Percentiles rank a stretch among this genome's conserved stretches.
These are phyloP conservation scores for Physcia stellaris DNA, from an alignment of 495 filamentous ascomycete genomes.

Conservation along the genomic window DNA sequence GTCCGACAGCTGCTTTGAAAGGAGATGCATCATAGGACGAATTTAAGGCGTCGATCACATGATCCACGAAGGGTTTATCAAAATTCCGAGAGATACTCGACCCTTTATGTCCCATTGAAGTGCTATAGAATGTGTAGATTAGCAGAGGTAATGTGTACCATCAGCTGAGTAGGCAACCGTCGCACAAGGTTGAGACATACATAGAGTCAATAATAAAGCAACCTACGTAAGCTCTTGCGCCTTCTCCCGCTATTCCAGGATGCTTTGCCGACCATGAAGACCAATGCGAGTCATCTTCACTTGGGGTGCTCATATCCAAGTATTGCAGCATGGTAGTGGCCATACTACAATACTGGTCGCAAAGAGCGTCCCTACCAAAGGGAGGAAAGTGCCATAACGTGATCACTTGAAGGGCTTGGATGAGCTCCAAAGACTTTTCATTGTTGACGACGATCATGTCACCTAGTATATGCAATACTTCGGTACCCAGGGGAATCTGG, in stretches of 20 bases:
- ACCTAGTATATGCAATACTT: conserved; percentile 59
- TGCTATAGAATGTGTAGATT: no score
- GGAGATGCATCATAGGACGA: no score
- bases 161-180: neutral
- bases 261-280: conserved; percentile 31
- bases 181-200: conserved; percentile 19
- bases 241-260: conserved; percentile 55
- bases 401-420: conserved; percentile 63
- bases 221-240: conserved; percentile 61
- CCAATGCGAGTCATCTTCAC: conserved; percentile 15
- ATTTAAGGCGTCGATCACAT: no score
- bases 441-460: conserved; percentile 61
- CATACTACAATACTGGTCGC: conserved; percentile 76
- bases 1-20: no score
- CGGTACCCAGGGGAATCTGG: conserved; percentile 42
- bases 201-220: conserved; percentile 65
- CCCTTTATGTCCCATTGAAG: no score
- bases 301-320: conserved; percentile 55
- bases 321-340: conserved; percentile 80
- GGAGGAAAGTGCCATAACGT: conserved; percentile 76
- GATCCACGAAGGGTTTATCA: no score
- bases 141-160: conserved; percentile 24
- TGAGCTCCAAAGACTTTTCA: conserved; percentile 73
- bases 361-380: conserved; percentile 75
- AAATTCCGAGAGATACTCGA: no score